Evolutionary conservation across 164 flowering plant species (phyloP).

Genomic region (Stephania cephalantha): DNA sequence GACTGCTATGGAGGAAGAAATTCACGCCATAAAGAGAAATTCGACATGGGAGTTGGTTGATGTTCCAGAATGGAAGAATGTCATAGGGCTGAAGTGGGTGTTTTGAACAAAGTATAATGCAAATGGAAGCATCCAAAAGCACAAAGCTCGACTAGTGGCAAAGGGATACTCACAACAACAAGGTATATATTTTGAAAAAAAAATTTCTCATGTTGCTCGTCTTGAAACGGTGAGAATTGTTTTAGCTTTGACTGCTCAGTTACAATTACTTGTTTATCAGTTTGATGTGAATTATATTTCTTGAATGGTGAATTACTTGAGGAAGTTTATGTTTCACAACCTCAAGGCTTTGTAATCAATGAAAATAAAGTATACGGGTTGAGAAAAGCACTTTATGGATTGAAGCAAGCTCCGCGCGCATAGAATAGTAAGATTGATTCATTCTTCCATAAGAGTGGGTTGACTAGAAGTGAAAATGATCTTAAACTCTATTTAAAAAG

Average conservation of each 20-base stretch:
- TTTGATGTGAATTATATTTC: neutral
- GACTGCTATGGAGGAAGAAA: neutral
- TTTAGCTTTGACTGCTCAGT: neutral
- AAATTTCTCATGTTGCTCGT: neutral
- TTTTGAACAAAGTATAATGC: neutral
- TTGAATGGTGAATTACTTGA: neutral
- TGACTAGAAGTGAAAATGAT: no score
- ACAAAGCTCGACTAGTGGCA: no score
- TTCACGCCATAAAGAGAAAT: neutral
- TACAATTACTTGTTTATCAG: neutral
- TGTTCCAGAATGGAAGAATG: neutral
- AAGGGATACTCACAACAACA: no score
- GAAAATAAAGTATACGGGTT: neutral
- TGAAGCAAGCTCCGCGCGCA: no score
- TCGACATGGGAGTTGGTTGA: neutral
- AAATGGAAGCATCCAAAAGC: neutral
- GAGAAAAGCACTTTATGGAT: neutral
- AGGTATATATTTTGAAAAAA: no score
- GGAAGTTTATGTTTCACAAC: no score
- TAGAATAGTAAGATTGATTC: no score
- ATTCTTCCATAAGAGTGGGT: no score
- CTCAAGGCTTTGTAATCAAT: neutral
- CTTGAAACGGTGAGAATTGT: neutral
- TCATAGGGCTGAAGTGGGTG: neutral
- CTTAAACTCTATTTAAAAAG: neutral